phyloP scores from a whole-genome alignment of 495 filamentous ascomycete genomes.

The Penicillium paradoxum region DNA sequence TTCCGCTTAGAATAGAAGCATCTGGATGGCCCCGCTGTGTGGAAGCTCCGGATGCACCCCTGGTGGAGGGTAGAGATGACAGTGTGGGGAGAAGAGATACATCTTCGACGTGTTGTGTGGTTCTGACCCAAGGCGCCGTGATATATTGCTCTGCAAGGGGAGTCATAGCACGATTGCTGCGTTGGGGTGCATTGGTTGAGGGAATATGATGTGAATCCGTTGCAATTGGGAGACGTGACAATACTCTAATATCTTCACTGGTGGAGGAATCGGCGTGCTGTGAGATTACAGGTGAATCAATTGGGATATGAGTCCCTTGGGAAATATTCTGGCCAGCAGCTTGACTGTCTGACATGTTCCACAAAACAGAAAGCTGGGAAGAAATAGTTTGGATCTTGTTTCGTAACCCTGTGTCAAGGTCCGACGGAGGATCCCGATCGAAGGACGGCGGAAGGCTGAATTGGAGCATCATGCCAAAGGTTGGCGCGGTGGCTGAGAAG shows the following conservation, averaged over 20 bases:
- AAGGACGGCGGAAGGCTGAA: conserved; percentile 18
- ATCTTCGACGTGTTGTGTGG: conserved; percentile 28
- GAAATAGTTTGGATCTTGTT: conserved; percentile 29
- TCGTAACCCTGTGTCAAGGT: conserved; percentile 29
- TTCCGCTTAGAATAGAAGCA: conserved; percentile 5
- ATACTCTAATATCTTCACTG: conserved; percentile 5
- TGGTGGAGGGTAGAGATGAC: conserved; percentile 28
- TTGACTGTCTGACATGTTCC: conserved; percentile 18
- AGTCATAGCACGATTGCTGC: neutral
- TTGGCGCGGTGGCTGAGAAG: conserved; percentile 33
- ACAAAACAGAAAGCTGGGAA: conserved; percentile 33
- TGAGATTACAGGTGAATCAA: conserved; percentile 7
- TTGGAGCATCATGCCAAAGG: conserved; percentile 32
- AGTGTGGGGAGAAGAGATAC: conserved; percentile 29
- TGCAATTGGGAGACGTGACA: neutral
- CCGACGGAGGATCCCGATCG: conserved; percentile 12
- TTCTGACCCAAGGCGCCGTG: conserved; percentile 31
- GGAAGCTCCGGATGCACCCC: conserved; percentile 19
- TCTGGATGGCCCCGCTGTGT: conserved; percentile 21
- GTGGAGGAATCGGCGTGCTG: conserved; percentile 10
- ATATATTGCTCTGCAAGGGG: conserved; percentile 21
- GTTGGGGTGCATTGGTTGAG: conserved; percentile 2
- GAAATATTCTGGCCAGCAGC: neutral
- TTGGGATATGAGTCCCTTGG: conserved; percentile 1
- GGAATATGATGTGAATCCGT: conserved; percentile 11